Evolutionary conservation across 148 eudicot species (phyloP), one percentile per base, ranked within the genome.

Genomic region (Arbutus unedo): DNA sequence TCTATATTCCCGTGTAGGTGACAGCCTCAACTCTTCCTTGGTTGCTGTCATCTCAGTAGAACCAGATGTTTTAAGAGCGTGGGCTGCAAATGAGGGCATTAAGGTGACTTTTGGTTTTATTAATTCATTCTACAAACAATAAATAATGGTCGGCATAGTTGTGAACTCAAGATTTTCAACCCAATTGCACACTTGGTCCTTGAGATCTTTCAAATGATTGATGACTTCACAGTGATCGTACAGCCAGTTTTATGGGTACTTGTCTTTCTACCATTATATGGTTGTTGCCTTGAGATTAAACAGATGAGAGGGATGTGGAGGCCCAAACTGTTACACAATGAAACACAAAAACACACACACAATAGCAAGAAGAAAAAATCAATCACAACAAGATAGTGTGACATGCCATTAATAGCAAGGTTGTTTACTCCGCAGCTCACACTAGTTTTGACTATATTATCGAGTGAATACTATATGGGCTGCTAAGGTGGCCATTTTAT

Each of bases 11-110:
- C 59, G 85, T 31, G 77, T 87, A 95, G 98, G 98, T 84, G 98
- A 95, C 88, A 94, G 98, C 92, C 84, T 95, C 79, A 94, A 91
- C 76, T 92, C 98, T 77, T 89, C 90, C 78, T 86, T 94, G 78
- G 98, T 95, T 56, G 95, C 98, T 48, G 77, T 94, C 70, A 86
- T 96, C 82, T 88, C 88, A 23, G 92, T 94, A 50, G 98, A 94
- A 43, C 98, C 89, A 15, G 98, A 95, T 82, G 86, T 71, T 25
- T 76, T 94, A 66, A 91, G 84, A 66, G 85, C 85, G 67, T 96
- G 98, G 98, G 98, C 97, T 83, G 80, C 91, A 38, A 86, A 82
- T 82, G 92, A 87, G 86, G 93, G 95, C 83, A 87, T 96, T 50
- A 90, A 93, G 98, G 98, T 91, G 74, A 74, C 81, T 82, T 21